Evolutionary conservation across 805 yeast genomes (phyloP).

Genomic region (Metschnikowia cubensis): DNA sequence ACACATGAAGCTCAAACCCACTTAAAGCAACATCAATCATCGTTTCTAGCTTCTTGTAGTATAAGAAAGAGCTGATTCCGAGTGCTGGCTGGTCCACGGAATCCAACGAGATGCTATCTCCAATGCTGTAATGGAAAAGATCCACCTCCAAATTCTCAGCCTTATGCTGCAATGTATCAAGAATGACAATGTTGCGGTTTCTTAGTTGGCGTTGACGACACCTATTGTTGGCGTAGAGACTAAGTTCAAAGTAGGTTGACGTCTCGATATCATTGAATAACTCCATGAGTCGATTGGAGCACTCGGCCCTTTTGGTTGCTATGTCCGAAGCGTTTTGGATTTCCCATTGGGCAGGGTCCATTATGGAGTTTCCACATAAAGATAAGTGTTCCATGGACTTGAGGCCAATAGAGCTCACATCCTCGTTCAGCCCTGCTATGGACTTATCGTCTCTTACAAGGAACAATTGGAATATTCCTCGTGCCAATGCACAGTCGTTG

Average conservation of each 20-base stretch:
- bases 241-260: constrained; percentile 33
- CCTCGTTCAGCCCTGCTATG: constrained; percentile 47
- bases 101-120: constrained; percentile 25
- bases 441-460: constrained; percentile 59
- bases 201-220: constrained; percentile 76
- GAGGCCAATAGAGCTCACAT: constrained; percentile 23
- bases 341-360: constrained; percentile 25
- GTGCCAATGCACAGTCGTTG: constrained; percentile 44
- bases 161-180: constrained; percentile 80
- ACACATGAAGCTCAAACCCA: constrained; percentile 74
- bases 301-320: constrained; percentile 7
- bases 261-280: constrained; percentile 40
- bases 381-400: constrained; percentile 41
- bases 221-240: constrained; percentile 50
- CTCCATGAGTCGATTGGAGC: constrained; percentile 9
- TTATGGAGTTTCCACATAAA: constrained; percentile 33
- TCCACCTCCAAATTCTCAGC: constrained; percentile 62
- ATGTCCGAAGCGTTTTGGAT: constrained; percentile 8
- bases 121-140: constrained; percentile 33
- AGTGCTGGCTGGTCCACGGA: constrained; percentile 42
- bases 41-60: constrained; percentile 56
- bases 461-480: constrained; percentile 61
- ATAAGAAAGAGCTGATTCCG: constrained; percentile 70
- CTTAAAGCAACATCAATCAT: constrained; percentile 72
- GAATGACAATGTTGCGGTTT: constrained; percentile 51